A percentile compares a stretch with the other conserved stretches of the same genome.
These are phyloP conservation scores for Coniosporium tulheliwenetii DNA, from an alignment of 2,329 filamentous ascomycete species.

Conservation along the genomic window DNA sequence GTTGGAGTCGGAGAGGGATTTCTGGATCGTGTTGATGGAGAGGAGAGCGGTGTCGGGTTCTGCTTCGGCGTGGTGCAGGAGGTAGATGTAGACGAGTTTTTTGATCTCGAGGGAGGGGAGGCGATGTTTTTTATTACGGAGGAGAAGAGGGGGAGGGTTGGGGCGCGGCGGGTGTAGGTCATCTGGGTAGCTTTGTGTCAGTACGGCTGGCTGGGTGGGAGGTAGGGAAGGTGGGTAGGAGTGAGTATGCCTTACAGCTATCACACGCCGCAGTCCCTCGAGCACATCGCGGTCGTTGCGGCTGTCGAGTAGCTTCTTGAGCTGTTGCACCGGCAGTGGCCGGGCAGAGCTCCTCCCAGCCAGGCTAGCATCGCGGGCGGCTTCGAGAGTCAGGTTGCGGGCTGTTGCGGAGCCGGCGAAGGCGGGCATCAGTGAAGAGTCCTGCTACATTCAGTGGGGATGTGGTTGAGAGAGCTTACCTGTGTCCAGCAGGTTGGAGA, in stretches of 20 bases:
- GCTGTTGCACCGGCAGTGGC: slow-evolving; percentile 61
- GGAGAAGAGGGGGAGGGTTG: slow-evolving; percentile 89
- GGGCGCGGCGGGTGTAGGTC: slow-evolving; percentile 74
- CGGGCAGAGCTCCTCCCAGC: slow-evolving; percentile 39
- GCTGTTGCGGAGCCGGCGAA: slow-evolving; percentile 35
- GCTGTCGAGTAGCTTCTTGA: slow-evolving; percentile 91
- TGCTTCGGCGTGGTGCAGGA: slow-evolving; percentile 89
- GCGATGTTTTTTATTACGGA: slow-evolving; percentile 96
- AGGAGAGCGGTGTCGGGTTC: slow-evolving; percentile 90
- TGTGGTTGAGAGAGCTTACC: slow-evolving; percentile 38
- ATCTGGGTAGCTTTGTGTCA: slow-evolving; percentile 40
- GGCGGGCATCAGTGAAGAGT: not conserved
- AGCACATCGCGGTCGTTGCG: slow-evolving; percentile 84
- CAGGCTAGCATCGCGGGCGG: slow-evolving; percentile 69
- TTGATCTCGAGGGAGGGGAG: slow-evolving; percentile 85
- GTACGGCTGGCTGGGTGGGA: not conserved
- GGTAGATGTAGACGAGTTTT: slow-evolving; percentile 96
- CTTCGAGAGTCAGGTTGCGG: slow-evolving; percentile 93
- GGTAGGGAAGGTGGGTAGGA: not conserved
- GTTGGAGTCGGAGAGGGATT: slow-evolving; percentile 84
- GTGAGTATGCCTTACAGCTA: slow-evolving; percentile 46
- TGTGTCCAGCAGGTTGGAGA: slow-evolving; percentile 88
- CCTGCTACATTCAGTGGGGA: not conserved
- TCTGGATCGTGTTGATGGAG: slow-evolving; percentile 98
- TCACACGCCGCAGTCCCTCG: slow-evolving; percentile 77